These are phyloP conservation scores for Selenicereus undatus DNA, from an alignment of 148 eudicot genomes.

Conservation along the genomic window DNA sequence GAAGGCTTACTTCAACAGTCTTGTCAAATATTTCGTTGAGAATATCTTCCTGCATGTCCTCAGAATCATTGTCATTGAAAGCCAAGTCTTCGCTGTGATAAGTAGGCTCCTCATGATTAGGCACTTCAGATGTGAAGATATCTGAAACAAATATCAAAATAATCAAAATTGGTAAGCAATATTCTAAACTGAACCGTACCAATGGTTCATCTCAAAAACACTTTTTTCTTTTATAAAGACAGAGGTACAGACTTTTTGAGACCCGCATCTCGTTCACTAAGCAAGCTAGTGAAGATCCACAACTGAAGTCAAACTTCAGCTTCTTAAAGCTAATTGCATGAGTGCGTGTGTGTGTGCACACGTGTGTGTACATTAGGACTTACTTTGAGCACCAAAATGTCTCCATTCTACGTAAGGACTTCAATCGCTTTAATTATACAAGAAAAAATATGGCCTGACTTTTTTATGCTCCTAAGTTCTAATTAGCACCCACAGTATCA, in stretches of 20 bases:
- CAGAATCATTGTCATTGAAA: slow-evolving; percentile 30
- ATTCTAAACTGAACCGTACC: not conserved
- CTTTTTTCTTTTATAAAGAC: not conserved
- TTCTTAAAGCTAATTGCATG: no score
- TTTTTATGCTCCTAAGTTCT: not conserved
- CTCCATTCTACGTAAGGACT: not conserved
- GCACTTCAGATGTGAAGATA: slow-evolving; percentile 34
- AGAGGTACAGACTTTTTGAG: not conserved
- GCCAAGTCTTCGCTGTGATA: slow-evolving; percentile 28
- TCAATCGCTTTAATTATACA: not conserved
- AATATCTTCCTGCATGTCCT: slow-evolving; percentile 49
- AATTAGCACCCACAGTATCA: no score
- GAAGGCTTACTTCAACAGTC: slow-evolving; percentile 48
- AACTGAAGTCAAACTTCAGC: not conserved
- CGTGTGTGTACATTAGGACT: not conserved
- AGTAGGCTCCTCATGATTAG: slow-evolving; percentile 35
- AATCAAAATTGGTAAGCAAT: not conserved
- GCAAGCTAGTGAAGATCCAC: not conserved
- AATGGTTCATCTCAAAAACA: not conserved
- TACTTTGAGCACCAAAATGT: not conserved
- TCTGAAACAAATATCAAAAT: slow-evolving; percentile 27
- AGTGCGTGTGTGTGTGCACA: no score
- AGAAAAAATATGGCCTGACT: not conserved
- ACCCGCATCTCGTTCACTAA: not conserved
- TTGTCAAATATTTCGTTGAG: slow-evolving; percentile 44